phyloP scores from a whole-genome alignment of 1,284 basidiomycete genomes.

The Leccinum fuscescens region DNA sequence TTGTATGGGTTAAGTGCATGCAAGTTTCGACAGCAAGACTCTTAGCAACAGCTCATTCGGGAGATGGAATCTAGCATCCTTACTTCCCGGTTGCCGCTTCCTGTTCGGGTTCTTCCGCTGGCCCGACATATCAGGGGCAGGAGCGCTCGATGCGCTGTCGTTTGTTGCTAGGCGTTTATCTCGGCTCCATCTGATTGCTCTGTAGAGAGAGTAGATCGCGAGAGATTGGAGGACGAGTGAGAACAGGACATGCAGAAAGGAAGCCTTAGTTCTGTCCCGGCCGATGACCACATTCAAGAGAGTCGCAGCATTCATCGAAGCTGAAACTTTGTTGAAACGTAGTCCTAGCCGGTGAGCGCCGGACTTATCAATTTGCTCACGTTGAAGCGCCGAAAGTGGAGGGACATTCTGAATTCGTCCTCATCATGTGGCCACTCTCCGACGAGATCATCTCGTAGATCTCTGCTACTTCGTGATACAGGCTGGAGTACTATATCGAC shows the following conservation, averaged over 20 bases:
- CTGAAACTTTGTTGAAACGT: background rate
- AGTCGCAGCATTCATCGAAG: background rate
- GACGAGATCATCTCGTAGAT: no score
- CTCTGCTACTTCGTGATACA: no score
- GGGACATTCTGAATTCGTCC: no score
- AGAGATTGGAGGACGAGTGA: conserved; percentile 18
- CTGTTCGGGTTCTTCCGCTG: conserved; percentile 20
- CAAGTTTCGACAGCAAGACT: background rate
- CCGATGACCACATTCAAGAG: background rate
- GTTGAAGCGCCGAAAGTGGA: no score
- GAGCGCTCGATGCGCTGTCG: background rate
- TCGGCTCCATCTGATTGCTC: conserved; percentile 11
- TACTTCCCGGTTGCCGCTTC: conserved; percentile 30
- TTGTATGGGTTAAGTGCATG: conserved; percentile 18
- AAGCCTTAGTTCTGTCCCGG: background rate
- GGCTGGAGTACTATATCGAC: no score
- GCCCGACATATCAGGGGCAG: background rate
- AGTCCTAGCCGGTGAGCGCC: no score
- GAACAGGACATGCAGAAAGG: conserved; percentile 13
- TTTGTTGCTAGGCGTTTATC: background rate
- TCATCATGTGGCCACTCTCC: no score
- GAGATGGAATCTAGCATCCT: background rate
- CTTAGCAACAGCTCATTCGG: background rate
- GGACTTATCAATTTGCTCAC: no score
- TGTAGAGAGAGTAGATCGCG: conserved; percentile 18